Conservation (phyloP, 2,329 filamentous ascomycete genomes). For the Clonostachys sp. region DNA sequence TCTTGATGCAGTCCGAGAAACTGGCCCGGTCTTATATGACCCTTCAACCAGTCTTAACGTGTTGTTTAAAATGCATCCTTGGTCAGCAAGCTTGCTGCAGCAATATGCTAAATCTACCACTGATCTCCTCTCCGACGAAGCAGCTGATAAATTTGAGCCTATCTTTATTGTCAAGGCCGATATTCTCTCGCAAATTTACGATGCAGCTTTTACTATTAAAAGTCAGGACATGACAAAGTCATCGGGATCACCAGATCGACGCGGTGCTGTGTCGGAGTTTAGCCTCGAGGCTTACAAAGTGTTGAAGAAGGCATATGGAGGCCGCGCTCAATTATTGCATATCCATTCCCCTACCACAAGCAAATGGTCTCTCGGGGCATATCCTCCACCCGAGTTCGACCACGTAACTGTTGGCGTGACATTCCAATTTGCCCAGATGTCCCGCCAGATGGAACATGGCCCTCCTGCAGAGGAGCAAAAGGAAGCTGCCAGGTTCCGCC, state of each 20-base stretch:
- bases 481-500: constrained; percentile 74
- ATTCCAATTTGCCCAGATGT: constrained; percentile 68
- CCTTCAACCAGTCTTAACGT: constrained; percentile 71
- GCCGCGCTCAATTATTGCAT: constrained; percentile 67
- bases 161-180: constrained; percentile 70
- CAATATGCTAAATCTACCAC: constrained; percentile 73
- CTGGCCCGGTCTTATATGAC: constrained; percentile 73
- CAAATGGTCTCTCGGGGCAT: constrained; percentile 19
- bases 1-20: constrained; percentile 32
- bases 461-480: constrained; percentile 82
- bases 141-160: constrained; percentile 75
- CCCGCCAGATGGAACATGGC: constrained; percentile 80
- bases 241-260: constrained; percentile 27
- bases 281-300: constrained; percentile 57
- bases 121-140: constrained; percentile 67
- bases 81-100: constrained; percentile 72
- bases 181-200: constrained; percentile 49
- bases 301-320: constrained; percentile 67
- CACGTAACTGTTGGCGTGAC: constrained; percentile 61
- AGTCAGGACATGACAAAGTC: constrained; percentile 17
- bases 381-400: constrained; percentile 13
- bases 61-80: constrained; percentile 84
- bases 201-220: constrained; percentile 35
- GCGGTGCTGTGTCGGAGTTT: constrained; percentile 37
- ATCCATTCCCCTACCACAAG: constrained; percentile 34